Conservation (phyloP, 352 stramenopile genomes). For the Phytophthora pistaciae region DNA sequence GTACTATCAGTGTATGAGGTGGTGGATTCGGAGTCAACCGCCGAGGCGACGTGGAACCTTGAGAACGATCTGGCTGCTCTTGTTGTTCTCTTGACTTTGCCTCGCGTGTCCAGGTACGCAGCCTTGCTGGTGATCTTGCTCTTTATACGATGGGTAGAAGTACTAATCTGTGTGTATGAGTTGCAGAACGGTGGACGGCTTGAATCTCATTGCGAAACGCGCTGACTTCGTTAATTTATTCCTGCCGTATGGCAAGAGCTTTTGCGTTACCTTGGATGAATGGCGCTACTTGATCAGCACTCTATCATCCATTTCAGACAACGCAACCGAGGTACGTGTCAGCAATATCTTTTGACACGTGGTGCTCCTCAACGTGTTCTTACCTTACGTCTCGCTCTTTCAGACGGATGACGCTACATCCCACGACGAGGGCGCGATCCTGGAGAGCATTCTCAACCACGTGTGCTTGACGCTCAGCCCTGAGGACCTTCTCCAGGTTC, state of each 20-base stretch:
- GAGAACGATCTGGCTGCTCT: slow-evolving; percentile 72
- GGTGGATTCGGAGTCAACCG: slow-evolving; percentile 2
- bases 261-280: slow-evolving; percentile 75
- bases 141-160: neutral
- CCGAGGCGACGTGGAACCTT: slow-evolving; percentile 34
- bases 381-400: neutral
- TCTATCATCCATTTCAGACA: slow-evolving; percentile 56
- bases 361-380: slow-evolving; percentile 3
- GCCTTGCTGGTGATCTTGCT: slow-evolving; percentile 1
- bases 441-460: slow-evolving; percentile 76
- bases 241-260: slow-evolving; percentile 78
- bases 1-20: slow-evolving; percentile 46
- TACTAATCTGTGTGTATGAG: slow-evolving; percentile 23
- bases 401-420: slow-evolving; percentile 9
- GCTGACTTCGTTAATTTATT: slow-evolving; percentile 69
- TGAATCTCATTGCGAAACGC: slow-evolving; percentile 66
- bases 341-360: neutral
- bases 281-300: slow-evolving; percentile 82
- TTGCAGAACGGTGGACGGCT: slow-evolving; percentile 55
- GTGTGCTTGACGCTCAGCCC: slow-evolving; percentile 77
- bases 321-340: slow-evolving; percentile 43
- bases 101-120: slow-evolving; percentile 61
- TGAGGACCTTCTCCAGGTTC: slow-evolving; percentile 78
- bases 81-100: slow-evolving; percentile 72
- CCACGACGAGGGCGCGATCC: slow-evolving; percentile 49